These are phyloP conservation scores for Cardamine resedifolia DNA, from an alignment of 345 rosid genomes.

Conservation along the genomic window DNA sequence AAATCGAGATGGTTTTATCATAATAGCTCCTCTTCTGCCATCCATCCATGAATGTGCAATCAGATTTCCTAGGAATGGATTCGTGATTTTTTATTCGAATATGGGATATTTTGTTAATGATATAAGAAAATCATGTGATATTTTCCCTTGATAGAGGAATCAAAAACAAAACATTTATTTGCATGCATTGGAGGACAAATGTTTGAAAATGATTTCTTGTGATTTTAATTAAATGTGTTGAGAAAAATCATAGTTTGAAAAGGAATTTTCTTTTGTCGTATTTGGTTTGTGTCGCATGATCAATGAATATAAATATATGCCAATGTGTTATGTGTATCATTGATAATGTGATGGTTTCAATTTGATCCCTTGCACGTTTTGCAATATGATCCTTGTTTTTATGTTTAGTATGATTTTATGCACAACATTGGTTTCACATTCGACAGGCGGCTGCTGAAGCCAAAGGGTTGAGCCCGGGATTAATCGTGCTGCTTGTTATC, in stretches of 20 bases:
- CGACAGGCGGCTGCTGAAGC: slow-evolving; percentile 40
- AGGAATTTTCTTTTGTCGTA: background rate
- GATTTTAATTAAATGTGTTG: background rate
- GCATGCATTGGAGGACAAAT: slow-evolving; percentile 16
- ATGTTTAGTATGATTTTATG: background rate
- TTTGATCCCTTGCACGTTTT: background rate
- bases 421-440: slow-evolving; percentile 6
- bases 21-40: slow-evolving; percentile 7
- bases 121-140: background rate
- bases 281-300: background rate
- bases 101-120: slow-evolving; percentile 1
- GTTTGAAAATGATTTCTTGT: background rate
- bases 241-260: background rate
- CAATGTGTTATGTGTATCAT: background rate
- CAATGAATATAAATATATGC: background rate
- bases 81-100: background rate
- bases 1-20: background rate
- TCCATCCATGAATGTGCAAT: background rate
- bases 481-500: slow-evolving; percentile 66
- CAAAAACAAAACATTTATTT: background rate
- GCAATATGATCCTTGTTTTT: background rate
- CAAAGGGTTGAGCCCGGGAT: slow-evolving; percentile 64
- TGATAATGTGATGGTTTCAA: slow-evolving; percentile 4
- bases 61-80: background rate
- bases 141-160: background rate